A percentile compares a stretch with the other conserved stretches of the same genome.
These are phyloP conservation scores for Exserohilum turcica DNA, from an alignment of 2,329 filamentous ascomycete genomes.

Conservation along the genomic window DNA sequence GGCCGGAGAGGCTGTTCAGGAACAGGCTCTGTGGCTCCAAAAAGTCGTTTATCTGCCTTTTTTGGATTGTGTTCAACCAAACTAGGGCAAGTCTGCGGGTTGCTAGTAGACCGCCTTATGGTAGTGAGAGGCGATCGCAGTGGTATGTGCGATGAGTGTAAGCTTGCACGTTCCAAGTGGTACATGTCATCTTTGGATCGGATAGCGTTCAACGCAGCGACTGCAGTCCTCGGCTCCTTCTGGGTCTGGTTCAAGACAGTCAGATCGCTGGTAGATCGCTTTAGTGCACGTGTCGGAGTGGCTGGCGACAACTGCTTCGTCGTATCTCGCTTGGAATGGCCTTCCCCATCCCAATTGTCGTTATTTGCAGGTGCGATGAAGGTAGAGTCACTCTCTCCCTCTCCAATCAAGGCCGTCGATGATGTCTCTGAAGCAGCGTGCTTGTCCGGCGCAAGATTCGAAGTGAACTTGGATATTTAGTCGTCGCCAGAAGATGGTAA, in stretches of 20 bases:
- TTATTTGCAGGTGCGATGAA: background rate
- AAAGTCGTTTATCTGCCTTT: constrained; percentile 12
- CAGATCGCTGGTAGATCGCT: constrained; percentile 4
- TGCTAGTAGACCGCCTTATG: constrained; percentile 18
- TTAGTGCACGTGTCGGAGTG: background rate
- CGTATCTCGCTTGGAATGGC: background rate
- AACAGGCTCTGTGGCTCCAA: background rate
- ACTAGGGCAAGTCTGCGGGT: constrained; percentile 7
- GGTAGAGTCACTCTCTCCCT: background rate
- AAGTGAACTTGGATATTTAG: constrained; percentile 9
- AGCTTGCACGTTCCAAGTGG: background rate
- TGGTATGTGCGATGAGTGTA: background rate
- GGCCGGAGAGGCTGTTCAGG: background rate
- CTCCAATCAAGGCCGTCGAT: background rate
- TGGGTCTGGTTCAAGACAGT: background rate
- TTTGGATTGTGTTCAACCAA: constrained; percentile 15
- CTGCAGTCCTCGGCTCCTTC: background rate
- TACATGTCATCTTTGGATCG: constrained; percentile 4
- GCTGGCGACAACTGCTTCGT: background rate
- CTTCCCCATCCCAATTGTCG: background rate
- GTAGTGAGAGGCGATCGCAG: background rate
- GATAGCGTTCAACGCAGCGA: background rate
- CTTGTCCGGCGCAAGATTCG: constrained; percentile 4
- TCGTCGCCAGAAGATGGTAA: constrained; percentile 5
- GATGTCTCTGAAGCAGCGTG: background rate